phyloP scores from a whole-genome alignment of 2,329 filamentous ascomycete genomes.

The Nigrospora sphaerica region DNA sequence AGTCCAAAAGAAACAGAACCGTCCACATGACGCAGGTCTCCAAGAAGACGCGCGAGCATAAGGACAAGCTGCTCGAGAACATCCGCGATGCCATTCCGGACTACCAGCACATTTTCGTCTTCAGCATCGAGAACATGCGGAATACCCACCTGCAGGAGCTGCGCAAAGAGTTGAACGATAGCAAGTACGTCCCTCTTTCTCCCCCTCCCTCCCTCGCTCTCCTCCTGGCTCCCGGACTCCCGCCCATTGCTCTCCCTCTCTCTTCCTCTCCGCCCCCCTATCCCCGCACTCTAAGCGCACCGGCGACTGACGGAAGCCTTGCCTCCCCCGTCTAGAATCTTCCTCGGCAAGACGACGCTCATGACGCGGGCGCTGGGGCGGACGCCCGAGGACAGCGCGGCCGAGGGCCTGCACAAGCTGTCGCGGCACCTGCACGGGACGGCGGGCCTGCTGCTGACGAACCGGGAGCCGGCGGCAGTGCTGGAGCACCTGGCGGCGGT shows the following conservation, averaged over 20 bases:
- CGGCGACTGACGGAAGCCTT: no score
- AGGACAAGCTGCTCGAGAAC: slow-evolving; percentile 79
- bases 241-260: no score
- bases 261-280: no score
- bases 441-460: slow-evolving; percentile 86
- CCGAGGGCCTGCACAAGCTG: slow-evolving; percentile 68
- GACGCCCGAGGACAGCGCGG: slow-evolving; percentile 69
- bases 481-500: slow-evolving; percentile 66
- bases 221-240: no score
- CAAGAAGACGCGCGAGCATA: slow-evolving; percentile 92
- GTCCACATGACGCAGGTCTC: slow-evolving; percentile 84
- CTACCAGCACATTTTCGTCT: slow-evolving; percentile 89
- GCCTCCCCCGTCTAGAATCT: slow-evolving; percentile 52
- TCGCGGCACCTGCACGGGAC: slow-evolving; percentile 66
- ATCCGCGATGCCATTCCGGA: slow-evolving; percentile 78
- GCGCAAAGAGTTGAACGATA: slow-evolving; percentile 75
- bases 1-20: slow-evolving; percentile 87
- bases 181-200: slow-evolving; percentile 51
- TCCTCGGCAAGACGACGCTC: slow-evolving; percentile 99
- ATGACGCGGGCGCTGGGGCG: slow-evolving; percentile 92
- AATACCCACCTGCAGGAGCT: slow-evolving; percentile 94
- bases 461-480: slow-evolving; percentile 62
- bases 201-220: not conserved
- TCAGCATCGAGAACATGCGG: slow-evolving; percentile 93
- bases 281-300: no score